These are phyloP conservation scores for Cubamyces sp. DNA, from an alignment of 768 basidiomycete genomes.

Conservation along the genomic window DNA sequence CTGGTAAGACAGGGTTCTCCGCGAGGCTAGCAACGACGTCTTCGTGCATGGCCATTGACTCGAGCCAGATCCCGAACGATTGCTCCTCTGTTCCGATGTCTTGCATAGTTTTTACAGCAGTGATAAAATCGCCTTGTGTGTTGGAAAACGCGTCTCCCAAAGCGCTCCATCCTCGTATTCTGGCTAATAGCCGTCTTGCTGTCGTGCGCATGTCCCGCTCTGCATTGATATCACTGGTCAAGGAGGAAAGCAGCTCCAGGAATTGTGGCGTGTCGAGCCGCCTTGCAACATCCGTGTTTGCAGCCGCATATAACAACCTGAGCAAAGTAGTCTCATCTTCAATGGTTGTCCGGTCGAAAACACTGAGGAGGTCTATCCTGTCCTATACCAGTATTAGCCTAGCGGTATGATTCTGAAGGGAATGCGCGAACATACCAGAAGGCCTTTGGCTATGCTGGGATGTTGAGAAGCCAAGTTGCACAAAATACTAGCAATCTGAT, in stretches of 20 bases:
- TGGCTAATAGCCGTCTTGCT: constrained; percentile 49
- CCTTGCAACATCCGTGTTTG: constrained; percentile 67
- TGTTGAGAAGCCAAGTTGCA: constrained; percentile 69
- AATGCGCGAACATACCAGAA: constrained; percentile 47
- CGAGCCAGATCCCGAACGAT: constrained; percentile 74
- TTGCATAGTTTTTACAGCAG: constrained; percentile 54
- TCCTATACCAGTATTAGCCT: constrained; percentile 43
- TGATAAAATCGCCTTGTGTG: constrained; percentile 51
- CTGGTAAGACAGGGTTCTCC: constrained; percentile 43
- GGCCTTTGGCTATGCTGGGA: constrained; percentile 45
- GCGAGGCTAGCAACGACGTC: constrained; percentile 52
- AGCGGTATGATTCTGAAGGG: neutral
- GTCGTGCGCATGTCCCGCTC: constrained; percentile 48
- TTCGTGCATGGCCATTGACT: constrained; percentile 63
- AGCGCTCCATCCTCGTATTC: constrained; percentile 60
- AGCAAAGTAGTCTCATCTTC: constrained; percentile 56
- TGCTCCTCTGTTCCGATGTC: constrained; percentile 68
- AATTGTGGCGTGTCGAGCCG: constrained; percentile 50
- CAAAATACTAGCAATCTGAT: constrained; percentile 63
- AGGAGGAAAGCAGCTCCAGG: constrained; percentile 42
- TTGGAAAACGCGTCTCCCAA: constrained; percentile 67
- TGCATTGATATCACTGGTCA: constrained; percentile 42
- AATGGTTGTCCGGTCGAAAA: constrained; percentile 58
- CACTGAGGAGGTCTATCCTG: constrained; percentile 53
- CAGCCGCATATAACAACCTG: constrained; percentile 63